Evolutionary conservation across 495 filamentous ascomycete genomes (phyloP).

Genomic region (Chaetomium tenue): DNA sequence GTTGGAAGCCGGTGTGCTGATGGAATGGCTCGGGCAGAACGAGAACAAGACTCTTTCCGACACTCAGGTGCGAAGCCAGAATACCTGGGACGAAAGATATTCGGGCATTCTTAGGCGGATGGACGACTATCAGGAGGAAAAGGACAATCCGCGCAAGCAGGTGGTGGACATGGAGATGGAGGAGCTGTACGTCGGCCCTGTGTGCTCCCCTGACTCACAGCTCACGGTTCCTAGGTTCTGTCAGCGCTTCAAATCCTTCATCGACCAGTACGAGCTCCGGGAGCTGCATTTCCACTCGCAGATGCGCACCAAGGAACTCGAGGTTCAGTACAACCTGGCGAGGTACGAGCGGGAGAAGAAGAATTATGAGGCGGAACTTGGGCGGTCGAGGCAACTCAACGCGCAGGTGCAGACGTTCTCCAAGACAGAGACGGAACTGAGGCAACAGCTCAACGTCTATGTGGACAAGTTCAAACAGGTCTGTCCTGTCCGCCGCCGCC

Average conservation of each 20-base stretch:
- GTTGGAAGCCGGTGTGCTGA: constrained; percentile 35
- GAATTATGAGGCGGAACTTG: constrained; percentile 73
- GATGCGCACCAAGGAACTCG: constrained; percentile 91
- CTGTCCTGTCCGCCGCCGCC: constrained; percentile 37
- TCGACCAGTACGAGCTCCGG: constrained; percentile 92
- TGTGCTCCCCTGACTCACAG: constrained; percentile 1
- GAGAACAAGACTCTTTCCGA: constrained; percentile 86
- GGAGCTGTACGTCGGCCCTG: constrained; percentile 64
- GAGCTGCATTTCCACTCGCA: constrained; percentile 88
- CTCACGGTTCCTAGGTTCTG: constrained; percentile 63
- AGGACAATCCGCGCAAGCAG: constrained; percentile 70
- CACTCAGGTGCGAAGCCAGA: constrained; percentile 73
- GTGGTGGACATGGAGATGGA: constrained; percentile 78
- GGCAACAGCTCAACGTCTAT: constrained; percentile 96
- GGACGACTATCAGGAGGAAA: constrained; percentile 74
- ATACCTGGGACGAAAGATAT: constrained; percentile 79
- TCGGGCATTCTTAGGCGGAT: constrained; percentile 72
- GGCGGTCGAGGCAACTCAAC: constrained; percentile 77
- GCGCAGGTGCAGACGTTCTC: constrained; percentile 93
- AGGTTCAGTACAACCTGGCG: constrained; percentile 85
- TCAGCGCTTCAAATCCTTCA: constrained; percentile 85
- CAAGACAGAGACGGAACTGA: constrained; percentile 88
- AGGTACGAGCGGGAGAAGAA: constrained; percentile 87
- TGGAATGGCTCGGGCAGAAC: constrained; percentile 56
- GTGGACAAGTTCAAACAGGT: constrained; percentile 99